Evolutionary conservation across 805 yeast species (phyloP), one percentile per base, ranked within the genome.

Genomic region (Wickerhamiella kurtzmanii): DNA sequence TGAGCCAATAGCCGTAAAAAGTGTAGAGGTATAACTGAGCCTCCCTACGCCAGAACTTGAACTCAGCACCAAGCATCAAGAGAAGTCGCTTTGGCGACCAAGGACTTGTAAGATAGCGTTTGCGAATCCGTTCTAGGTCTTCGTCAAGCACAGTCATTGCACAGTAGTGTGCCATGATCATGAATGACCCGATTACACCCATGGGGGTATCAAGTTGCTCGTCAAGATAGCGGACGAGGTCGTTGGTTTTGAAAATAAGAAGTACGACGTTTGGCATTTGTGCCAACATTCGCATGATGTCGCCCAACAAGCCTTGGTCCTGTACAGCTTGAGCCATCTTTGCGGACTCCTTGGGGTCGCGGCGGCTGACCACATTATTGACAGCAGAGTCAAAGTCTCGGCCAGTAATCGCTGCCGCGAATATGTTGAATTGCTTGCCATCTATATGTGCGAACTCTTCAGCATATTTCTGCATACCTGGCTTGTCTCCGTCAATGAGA

Each of bases 331-430:
- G 59, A 41, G 81, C 78, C 83, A 92, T 88, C 22, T 67, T 70
- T 3, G 64, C 67, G 36, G 82, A 73, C 61, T 92, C 99, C 1
- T 68, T 71, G 0, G 72, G 68, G 18, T 75, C 65, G 45, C 96
- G 71, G 0, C 64, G 59, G 25, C 72, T 64, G 13, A 56, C 55
- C 51, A 83, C 81, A 45, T 80, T 78, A 51, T 73, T 72, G 45
- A 82, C 60, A 0, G 94, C 89, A 47, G 78, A 76, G 18, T 81
- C 77, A 20, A 82, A 83, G 56, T 88, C 94, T 48, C 99, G 70
- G 1, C 98, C 99, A 0, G 98, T 92, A 39, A 92, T 79, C 1
- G 97, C 96, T 1, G 95, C 87, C 1, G 94, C 83, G 60, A 92
- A 82, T 11, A 92, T 68, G 19, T 82, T 81, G 65, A 88, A 86